Percentiles rank a stretch among this genome's conserved stretches.
Conservation (phyloP, 345 rosid species). For the Hibiscus syriacus region DNA sequence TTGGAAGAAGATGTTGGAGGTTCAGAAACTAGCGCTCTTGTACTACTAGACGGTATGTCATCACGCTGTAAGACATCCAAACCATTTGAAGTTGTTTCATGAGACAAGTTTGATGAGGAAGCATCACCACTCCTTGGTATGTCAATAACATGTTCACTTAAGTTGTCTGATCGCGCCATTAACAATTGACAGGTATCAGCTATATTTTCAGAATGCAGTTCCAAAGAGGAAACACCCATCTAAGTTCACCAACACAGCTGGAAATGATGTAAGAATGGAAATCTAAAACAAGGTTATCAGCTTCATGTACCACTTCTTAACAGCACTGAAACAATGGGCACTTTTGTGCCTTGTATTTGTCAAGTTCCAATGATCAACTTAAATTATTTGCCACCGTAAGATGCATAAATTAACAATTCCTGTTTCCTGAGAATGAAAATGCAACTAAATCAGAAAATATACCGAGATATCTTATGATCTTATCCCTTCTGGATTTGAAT, state of each 20-base stretch:
- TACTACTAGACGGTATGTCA: conserved; percentile 38
- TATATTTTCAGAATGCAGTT: conserved; percentile 35
- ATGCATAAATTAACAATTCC: conserved; percentile 5
- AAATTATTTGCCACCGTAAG: conserved; percentile 16
- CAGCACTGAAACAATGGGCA: background rate
- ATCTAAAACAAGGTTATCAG: conserved; percentile 10
- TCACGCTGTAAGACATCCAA: conserved; percentile 43
- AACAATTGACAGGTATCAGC: conserved; percentile 41
- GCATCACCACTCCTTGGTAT: conserved; percentile 41
- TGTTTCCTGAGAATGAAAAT: conserved; percentile 16
- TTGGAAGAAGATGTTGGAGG: conserved; percentile 41
- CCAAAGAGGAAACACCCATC: conserved; percentile 76
- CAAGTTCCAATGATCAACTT: conserved; percentile 1
- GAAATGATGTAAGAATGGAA: conserved; percentile 37
- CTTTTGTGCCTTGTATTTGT: background rate
- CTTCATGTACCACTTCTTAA: conserved; percentile 1
- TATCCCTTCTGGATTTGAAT: background rate
- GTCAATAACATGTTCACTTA: conserved; percentile 56
- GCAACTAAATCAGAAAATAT: conserved; percentile 10
- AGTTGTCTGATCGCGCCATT: conserved; percentile 62
- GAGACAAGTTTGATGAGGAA: conserved; percentile 38
- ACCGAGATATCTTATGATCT: background rate
- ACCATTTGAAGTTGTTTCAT: conserved; percentile 45
- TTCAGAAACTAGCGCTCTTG: conserved; percentile 31
- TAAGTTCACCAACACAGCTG: conserved; percentile 33